These are phyloP conservation scores for Amaranthus hypochondriacus DNA, from an alignment of 148 eudicot species.

Conservation along the genomic window DNA sequence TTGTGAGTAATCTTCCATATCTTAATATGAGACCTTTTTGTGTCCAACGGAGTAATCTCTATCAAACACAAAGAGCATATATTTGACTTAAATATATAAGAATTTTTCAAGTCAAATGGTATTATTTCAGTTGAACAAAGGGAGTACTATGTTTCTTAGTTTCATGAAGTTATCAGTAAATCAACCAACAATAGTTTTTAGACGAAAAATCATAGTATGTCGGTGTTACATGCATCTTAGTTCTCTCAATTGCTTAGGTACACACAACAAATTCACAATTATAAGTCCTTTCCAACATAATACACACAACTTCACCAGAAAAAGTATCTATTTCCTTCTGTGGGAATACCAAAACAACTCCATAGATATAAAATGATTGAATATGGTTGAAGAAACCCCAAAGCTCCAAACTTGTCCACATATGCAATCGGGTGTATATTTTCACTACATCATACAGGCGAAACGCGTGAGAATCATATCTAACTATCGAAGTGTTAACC, in stretches of 20 bases:
- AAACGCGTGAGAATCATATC: too few species aligned
- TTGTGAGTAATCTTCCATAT: too few species aligned
- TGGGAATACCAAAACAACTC: not conserved
- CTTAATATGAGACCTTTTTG: too few species aligned
- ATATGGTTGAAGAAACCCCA: not conserved
- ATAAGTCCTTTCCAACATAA: not conserved
- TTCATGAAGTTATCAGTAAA: too few species aligned
- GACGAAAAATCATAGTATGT: not conserved
- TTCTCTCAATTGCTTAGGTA: not conserved
- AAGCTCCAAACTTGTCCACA: slow-evolving; percentile 5
- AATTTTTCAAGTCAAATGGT: too few species aligned
- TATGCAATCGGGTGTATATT: not conserved
- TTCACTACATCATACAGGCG: not conserved
- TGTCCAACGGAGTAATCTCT: too few species aligned
- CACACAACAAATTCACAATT: not conserved
- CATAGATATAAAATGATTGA: not conserved
- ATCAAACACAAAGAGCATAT: too few species aligned
- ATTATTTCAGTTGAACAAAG: too few species aligned
- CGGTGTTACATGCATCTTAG: not conserved
- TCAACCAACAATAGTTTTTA: not conserved
- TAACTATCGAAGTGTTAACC: too few species aligned
- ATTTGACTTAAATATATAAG: too few species aligned
- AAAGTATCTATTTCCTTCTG: not conserved
- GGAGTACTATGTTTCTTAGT: too few species aligned
- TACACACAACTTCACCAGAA: not conserved